phyloP scores from a whole-genome alignment of 2,329 filamentous ascomycete genomes.

The Xylariaceae sp. region DNA sequence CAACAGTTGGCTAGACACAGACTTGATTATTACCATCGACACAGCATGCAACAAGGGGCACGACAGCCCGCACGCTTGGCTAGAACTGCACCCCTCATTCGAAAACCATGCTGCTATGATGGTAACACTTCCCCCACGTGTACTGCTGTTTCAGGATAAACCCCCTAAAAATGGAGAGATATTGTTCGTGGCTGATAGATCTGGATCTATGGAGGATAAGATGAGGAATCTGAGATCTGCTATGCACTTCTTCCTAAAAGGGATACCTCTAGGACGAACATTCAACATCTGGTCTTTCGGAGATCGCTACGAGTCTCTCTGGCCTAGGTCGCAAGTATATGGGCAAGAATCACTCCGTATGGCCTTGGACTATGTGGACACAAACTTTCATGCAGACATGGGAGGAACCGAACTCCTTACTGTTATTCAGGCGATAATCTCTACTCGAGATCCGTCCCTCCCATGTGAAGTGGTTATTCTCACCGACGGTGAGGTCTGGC shows the following conservation, averaged over 20 bases:
- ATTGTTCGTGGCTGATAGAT: constrained; percentile 39
- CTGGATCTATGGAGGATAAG: constrained; percentile 52
- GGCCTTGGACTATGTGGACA: constrained; percentile 37
- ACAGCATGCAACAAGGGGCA: constrained; percentile 12
- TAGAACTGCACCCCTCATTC: constrained; percentile 36
- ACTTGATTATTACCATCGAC: constrained; percentile 39
- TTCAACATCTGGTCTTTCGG: constrained; percentile 64
- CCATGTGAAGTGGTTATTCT: constrained; percentile 58
- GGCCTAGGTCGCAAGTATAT: constrained; percentile 22
- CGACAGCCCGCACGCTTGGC: constrained; percentile 32
- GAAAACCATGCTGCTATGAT: constrained; percentile 37
- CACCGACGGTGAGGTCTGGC: constrained; percentile 62
- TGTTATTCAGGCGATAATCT: constrained; percentile 55
- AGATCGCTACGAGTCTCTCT: constrained; percentile 25
- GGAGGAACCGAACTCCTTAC: constrained; percentile 61
- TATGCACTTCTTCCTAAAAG: constrained; percentile 64
- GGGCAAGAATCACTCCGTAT: constrained; percentile 52
- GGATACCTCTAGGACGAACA: constrained; percentile 48
- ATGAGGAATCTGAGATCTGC: constrained; percentile 57
- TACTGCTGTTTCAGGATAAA: constrained; percentile 14
- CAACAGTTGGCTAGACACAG: constrained; percentile 30
- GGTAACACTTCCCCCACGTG: constrained; percentile 35
- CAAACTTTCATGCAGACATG: constrained; percentile 53
- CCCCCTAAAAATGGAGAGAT: constrained; percentile 20
- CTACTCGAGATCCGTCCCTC: constrained; percentile 49